Percentiles rank a stretch among this genome's conserved stretches.
These are phyloP conservation scores for Calamus simplicifolius DNA, from an alignment of 176 grass and related monocot species.

Conservation along the genomic window DNA sequence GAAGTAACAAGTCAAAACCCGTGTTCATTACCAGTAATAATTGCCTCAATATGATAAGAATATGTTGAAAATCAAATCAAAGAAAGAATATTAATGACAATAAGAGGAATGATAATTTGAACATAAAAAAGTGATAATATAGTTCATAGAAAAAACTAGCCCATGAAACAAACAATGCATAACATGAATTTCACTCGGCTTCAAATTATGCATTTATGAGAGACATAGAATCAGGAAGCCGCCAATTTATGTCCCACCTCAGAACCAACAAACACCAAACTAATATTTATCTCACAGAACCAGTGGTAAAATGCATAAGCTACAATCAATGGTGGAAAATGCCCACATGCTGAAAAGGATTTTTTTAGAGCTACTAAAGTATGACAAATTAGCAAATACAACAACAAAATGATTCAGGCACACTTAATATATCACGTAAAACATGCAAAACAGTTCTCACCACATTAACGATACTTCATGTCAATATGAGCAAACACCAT, in stretches of 20 bases:
- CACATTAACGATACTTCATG: too few species aligned
- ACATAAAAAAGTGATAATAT: constrained; percentile 2
- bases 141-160: neutral
- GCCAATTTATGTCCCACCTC: constrained; percentile 3
- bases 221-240: neutral
- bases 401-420: too few species aligned
- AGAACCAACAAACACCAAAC: constrained; percentile 3
- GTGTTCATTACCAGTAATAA: too few species aligned
- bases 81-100: neutral
- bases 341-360: constrained; percentile 17
- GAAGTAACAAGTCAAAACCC: neutral
- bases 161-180: neutral
- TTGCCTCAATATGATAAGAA: neutral
- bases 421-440: too few species aligned
- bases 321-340: constrained; percentile 28
- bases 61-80: neutral
- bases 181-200: neutral
- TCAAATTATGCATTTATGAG: neutral
- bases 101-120: constrained; percentile 7
- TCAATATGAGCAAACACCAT: too few species aligned
- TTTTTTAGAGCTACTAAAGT: neutral
- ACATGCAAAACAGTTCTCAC: too few species aligned
- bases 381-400: neutral
- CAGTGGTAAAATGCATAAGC: constrained; percentile 20
- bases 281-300: constrained; percentile 12